Base-by-base conservation (phyloP, 495 filamentous ascomycete species). In the Aspergillus homomorphus region DNA sequence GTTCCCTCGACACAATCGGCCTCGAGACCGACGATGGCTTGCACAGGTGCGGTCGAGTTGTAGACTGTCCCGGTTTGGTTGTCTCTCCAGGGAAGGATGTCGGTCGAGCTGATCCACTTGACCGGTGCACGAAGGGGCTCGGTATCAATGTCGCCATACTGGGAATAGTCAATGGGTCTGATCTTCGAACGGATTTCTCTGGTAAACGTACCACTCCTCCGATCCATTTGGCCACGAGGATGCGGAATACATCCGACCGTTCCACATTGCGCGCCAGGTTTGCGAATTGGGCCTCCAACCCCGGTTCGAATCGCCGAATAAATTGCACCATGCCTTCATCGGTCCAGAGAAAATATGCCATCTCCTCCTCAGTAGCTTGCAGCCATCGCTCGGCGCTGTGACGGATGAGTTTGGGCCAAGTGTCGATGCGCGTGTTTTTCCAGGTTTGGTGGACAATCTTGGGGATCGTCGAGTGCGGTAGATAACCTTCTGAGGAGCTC, bases 81-180 rank as follows among this genome's bases (percentile, higher is more conserved):
- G 20, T 66, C 64, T 8, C 22, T 49, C 64, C 64, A 66, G 44
- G 60, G 54, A 10, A 24, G 18, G 0, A 66, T 4, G 30, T 66
- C 58, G 0, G 30, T 5, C 6, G 42, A 9, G 5, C 45, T 43
- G 30, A 66, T 56, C 64, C 64, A 66, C 0, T 41, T 10, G 10
- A 24, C 30, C 3, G 64, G 64, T 0, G 44, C 22, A 4, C 38
- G 52, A 24, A 63, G 44, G 15, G 60, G 60, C 18, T 58, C 57
- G 2, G 64, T 61, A 51, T 66, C 64, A 14, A 66, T 60, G 45
- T 66, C 64, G 16, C 53, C 64, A 19, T 66, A 66, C 60, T 66
- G 20, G 16, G 15, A 9, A 8, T 26, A 38, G 33, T 52, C 28
- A 28, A 20, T 46, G 45, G 42, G 22, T 45, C 12, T 50, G 18